A percentile compares a stretch with the other conserved stretches of the same genome.
These are phyloP conservation scores for Monilinia fructigena DNA, from an alignment of 2,329 filamentous ascomycete genomes.

Conservation along the genomic window DNA sequence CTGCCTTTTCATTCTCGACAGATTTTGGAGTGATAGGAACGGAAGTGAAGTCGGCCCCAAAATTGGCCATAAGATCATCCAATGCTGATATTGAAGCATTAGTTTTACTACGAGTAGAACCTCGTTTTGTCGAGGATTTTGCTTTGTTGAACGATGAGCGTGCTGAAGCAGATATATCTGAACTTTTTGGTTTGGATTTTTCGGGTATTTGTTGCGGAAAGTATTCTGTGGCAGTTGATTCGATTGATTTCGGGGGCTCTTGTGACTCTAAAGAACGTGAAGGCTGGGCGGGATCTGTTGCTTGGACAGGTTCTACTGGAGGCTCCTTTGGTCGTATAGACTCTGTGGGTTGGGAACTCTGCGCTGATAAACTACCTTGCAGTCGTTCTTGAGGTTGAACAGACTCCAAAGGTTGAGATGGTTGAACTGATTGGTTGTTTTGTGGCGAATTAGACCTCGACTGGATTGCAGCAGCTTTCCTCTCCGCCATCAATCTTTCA, in stretches of 20 bases:
- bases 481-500: constrained; percentile 10
- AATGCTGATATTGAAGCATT: constrained; percentile 20
- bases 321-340: background rate
- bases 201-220: background rate
- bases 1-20: constrained; percentile 11
- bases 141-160: background rate
- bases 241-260: background rate
- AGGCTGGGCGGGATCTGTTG: background rate
- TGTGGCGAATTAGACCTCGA: constrained; percentile 1
- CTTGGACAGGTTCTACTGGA: no score
- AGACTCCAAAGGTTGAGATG: background rate
- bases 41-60: constrained; percentile 9
- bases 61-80: constrained; percentile 23
- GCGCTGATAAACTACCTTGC: no score
- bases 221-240: background rate
- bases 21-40: background rate
- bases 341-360: background rate
- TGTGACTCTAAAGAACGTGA: background rate
- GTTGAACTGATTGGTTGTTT: background rate
- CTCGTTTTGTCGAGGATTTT: constrained; percentile 1
- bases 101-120: background rate
- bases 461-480: constrained; percentile 14
- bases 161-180: background rate
- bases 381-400: background rate
- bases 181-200: background rate